Conservation (phyloP, 306 rosid genomes). For the Vigna unguiculata region DNA sequence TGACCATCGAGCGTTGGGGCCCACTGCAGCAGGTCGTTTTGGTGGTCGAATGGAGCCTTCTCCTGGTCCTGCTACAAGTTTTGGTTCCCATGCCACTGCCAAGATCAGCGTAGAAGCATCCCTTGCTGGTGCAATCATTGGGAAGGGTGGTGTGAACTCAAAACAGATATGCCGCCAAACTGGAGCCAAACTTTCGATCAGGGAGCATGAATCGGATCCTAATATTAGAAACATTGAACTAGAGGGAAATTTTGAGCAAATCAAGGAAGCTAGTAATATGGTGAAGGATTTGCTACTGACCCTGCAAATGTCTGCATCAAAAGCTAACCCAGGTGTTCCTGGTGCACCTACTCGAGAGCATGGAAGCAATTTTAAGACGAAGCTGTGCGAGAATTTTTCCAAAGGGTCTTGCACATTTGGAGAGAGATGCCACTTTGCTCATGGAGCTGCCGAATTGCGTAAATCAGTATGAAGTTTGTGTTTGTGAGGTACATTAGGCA, state of each 20-base stretch:
- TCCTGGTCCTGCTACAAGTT: constrained; percentile 70
- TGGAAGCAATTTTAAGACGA: constrained; percentile 86
- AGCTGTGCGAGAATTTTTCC: constrained; percentile 84
- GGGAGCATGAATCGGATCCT: constrained; percentile 88
- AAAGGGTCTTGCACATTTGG: constrained; percentile 97
- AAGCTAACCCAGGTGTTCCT: constrained; percentile 50
- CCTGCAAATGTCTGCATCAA: constrained; percentile 63
- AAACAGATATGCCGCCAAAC: constrained; percentile 98
- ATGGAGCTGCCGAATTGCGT: constrained; percentile 85
- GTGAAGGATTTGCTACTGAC: constrained; percentile 78
- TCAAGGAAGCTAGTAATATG: constrained; percentile 86
- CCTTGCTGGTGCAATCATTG: constrained; percentile 94
- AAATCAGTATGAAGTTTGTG: constrained; percentile 55
- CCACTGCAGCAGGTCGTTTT: constrained; percentile 55
- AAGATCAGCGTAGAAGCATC: constrained; percentile 97
- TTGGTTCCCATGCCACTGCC: constrained; percentile 94
- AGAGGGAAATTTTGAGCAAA: constrained; percentile 93
- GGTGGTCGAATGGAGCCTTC: constrained; percentile 69
- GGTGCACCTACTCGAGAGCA: constrained; percentile 56
- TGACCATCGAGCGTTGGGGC: constrained; percentile 67
- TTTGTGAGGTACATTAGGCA: constrained; percentile 37
- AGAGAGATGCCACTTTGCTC: constrained; percentile 97
- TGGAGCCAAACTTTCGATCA: constrained; percentile 89
- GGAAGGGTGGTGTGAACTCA: constrained; percentile 96
- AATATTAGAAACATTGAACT: constrained; percentile 88